Base-by-base conservation (phyloP, 305 asterid genomes). In the Plantago lanceolata region DNA sequence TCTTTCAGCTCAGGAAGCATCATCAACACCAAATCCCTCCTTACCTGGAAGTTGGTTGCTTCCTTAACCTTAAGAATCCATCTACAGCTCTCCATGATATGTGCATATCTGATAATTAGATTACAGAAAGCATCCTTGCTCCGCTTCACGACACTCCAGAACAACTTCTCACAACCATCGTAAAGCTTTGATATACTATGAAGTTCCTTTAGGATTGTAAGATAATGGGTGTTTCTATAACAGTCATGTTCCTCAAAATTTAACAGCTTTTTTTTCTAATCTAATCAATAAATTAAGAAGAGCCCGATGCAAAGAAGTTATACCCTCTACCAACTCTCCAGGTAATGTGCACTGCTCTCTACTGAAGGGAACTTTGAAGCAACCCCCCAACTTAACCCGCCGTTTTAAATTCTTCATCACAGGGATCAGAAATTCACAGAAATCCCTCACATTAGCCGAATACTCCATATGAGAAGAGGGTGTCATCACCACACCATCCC, bases 61-160 rank as follows among this genome's bases (percentile, higher is more conserved):
- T 88, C 99, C 83, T 84, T 94, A 61, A 75, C 83, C 71, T 80
- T 84, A 55, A 75, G 78, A 68, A 94, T 75, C 99, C 99, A 94
- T 44, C 19, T 58, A 66, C 83, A 81, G 69, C 88, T 95, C 9
- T 81, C 90, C 19, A 66, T 69, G 74, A 85, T 81, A 74, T 82
- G 80, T 2, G 94, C 93, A 85, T 71, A 81, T 78, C 15, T 82
- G 56, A 84, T 72, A 73, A 85, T 75, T 50, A 93, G 90, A 72
- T 78, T 69, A 65, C 88, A 76, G 17, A 88, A 48, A 37, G 88
- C 88, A 62, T 43, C 73, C 75, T 77, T 88, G 69, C 87, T 83
- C 61, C 63, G 65, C 66, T 63, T 79, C 84, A 86, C 76, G 58
- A 55, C 65, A 43, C 60, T 74, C 96, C 95, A 84, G 79, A 90